These are phyloP conservation scores for Lathyrus tuberosus DNA, from an alignment of 306 rosid genomes.

Conservation along the genomic window DNA sequence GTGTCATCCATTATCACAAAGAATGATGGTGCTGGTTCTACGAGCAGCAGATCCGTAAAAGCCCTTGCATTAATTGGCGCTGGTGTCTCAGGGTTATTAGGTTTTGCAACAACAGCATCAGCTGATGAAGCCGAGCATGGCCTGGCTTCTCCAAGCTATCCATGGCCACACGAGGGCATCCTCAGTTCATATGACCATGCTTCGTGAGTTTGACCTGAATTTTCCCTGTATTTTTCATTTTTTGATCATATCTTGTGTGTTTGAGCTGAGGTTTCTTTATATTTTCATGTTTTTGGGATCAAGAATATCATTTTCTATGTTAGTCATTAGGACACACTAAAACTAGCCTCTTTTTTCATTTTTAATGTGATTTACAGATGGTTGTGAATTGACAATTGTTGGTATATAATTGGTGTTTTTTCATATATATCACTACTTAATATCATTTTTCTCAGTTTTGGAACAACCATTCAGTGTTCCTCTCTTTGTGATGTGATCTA, in stretches of 20 bases:
- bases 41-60: constrained; percentile 67
- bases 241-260: constrained; percentile 80
- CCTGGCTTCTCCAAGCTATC: constrained; percentile 83
- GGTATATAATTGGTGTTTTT: neutral
- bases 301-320: neutral
- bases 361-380: constrained; percentile 6
- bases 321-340: neutral
- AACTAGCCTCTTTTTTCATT: constrained; percentile 10
- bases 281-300: neutral
- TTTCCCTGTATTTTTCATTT: neutral
- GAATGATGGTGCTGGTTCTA: constrained; percentile 61
- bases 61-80: constrained; percentile 90
- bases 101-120: constrained; percentile 77
- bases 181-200: constrained; percentile 97
- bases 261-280: constrained; percentile 13
- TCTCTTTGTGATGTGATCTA: constrained; percentile 2
- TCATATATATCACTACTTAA: constrained; percentile 6
- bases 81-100: constrained; percentile 71
- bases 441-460: constrained; percentile 2
- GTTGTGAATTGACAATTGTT: neutral
- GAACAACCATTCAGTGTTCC: neutral
- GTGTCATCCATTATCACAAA: constrained; percentile 58
- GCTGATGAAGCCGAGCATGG: constrained; percentile 99
- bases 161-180: constrained; percentile 98
- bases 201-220: constrained; percentile 63